Percentiles rank a stretch among this genome's conserved stretches.
These are phyloP conservation scores for Helichrysum umbraculigerum DNA, from an alignment of 129 eudicot species.

Conservation along the genomic window DNA sequence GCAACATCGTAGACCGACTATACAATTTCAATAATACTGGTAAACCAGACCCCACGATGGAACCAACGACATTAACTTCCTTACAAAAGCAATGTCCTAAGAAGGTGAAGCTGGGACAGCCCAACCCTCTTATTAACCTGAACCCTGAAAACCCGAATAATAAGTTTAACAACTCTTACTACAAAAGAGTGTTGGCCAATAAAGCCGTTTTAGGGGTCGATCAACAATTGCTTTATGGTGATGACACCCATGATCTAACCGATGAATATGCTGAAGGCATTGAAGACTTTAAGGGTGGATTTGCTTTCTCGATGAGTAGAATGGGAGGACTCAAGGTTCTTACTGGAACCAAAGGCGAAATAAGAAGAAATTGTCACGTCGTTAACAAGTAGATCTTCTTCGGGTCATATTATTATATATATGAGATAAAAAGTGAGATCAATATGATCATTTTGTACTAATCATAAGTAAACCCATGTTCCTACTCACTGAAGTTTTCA, in stretches of 20 bases:
- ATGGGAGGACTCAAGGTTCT: slow-evolving; percentile 70
- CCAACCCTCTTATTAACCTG: slow-evolving; percentile 55
- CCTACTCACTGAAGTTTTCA: neutral
- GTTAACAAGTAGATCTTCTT: slow-evolving; percentile 44
- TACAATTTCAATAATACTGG: slow-evolving; percentile 68
- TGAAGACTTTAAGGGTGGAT: slow-evolving; percentile 47
- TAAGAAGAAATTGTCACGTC: slow-evolving; percentile 54
- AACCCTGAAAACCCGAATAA: slow-evolving; percentile 48
- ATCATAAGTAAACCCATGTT: slow-evolving; percentile 29
- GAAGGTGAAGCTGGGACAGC: slow-evolving; percentile 36
- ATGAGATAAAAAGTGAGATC: slow-evolving; percentile 30
- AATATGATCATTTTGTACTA: slow-evolving; percentile 39
- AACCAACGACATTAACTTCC: slow-evolving; percentile 31
- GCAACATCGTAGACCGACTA: slow-evolving; percentile 59
- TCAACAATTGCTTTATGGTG: slow-evolving; percentile 50
- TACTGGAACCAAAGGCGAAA: slow-evolving; percentile 66
- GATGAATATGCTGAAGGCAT: slow-evolving; percentile 41
- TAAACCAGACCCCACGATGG: slow-evolving; percentile 72
- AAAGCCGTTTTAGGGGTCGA: slow-evolving; percentile 64
- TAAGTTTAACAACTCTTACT: slow-evolving; percentile 61
- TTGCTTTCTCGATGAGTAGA: slow-evolving; percentile 66
- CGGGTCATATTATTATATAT: neutral
- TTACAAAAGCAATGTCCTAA: slow-evolving; percentile 59
- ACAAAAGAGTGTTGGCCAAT: slow-evolving; percentile 45
- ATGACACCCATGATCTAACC: slow-evolving; percentile 46